A percentile compares a stretch with the other conserved stretches of the same genome.
These are phyloP conservation scores for Cladorrhinum samala DNA, from an alignment of 495 filamentous ascomycete species.

Conservation along the genomic window DNA sequence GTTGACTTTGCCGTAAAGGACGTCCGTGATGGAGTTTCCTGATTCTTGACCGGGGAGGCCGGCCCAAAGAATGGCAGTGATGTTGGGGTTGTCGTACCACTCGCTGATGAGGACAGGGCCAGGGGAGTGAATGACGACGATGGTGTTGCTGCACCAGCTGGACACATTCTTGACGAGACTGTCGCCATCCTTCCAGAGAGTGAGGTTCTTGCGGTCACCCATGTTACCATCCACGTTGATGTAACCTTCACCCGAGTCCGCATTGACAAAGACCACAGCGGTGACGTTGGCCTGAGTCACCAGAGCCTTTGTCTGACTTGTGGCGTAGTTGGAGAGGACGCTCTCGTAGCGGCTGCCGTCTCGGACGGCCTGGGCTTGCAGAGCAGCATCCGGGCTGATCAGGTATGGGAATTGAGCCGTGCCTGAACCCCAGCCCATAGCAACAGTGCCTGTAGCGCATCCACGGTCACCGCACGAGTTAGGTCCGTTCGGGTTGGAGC, in stretches of 20 bases:
- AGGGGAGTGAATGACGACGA: constrained; percentile 84
- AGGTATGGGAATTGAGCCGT: constrained; percentile 89
- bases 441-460: constrained; percentile 83
- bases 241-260: constrained; percentile 82
- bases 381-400: constrained; percentile 77
- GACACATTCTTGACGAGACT: constrained; percentile 71
- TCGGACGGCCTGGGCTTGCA: constrained; percentile 62
- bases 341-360: constrained; percentile 61
- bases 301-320: constrained; percentile 48
- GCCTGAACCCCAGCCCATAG: constrained; percentile 92
- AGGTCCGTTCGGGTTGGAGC: constrained; percentile 65
- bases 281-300: constrained; percentile 61
- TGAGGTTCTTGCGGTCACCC: constrained; percentile 91
- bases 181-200: constrained; percentile 79
- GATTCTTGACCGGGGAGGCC: constrained; percentile 89
- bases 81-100: constrained; percentile 78
- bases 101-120: constrained; percentile 73
- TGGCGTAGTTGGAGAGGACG: constrained; percentile 68
- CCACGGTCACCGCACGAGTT: constrained; percentile 79
- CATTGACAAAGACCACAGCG: constrained; percentile 83
- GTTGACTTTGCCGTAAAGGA: constrained; percentile 86
- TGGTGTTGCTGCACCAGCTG: constrained; percentile 76
- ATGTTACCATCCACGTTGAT: constrained; percentile 77
- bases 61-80: constrained; percentile 92
- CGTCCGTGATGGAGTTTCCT: constrained; percentile 82